These are phyloP conservation scores for Venturia pyrina DNA, from an alignment of 2,329 filamentous ascomycete genomes.

Conservation along the genomic window DNA sequence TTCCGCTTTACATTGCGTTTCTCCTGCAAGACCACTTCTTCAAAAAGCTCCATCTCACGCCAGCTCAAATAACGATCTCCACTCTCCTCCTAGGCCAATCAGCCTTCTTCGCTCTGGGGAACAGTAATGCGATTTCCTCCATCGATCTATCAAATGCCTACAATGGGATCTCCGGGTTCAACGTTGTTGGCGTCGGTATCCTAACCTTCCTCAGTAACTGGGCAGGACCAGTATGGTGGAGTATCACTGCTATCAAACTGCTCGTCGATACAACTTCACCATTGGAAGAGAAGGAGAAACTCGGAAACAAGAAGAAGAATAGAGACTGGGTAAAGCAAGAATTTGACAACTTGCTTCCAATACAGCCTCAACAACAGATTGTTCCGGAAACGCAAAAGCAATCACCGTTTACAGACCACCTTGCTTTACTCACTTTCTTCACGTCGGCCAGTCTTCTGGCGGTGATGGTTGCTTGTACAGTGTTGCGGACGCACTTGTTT, in stretches of 20 bases:
- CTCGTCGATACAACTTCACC: slow-evolving; percentile 14
- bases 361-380: neutral
- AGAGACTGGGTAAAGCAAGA: slow-evolving; percentile 11
- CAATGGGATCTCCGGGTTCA: slow-evolving; percentile 79
- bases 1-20: slow-evolving; percentile 74
- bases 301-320: neutral
- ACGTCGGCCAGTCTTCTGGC: slow-evolving; percentile 52
- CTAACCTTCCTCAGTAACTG: slow-evolving; percentile 86
- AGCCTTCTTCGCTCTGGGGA: slow-evolving; percentile 83
- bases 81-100: slow-evolving; percentile 68
- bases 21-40: slow-evolving; percentile 49
- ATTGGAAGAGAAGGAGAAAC: neutral
- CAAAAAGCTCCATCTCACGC: slow-evolving; percentile 19
- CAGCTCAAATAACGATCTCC: slow-evolving; percentile 47
- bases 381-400: neutral
- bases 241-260: slow-evolving; percentile 51
- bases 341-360: slow-evolving; percentile 1
- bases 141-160: slow-evolving; percentile 91
- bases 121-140: slow-evolving; percentile 91
- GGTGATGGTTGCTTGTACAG: slow-evolving; percentile 83
- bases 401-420: slow-evolving; percentile 33
- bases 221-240: slow-evolving; percentile 87
- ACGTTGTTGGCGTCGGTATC: slow-evolving; percentile 66
- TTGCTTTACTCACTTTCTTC: slow-evolving; percentile 61
- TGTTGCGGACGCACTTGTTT: slow-evolving; percentile 79